Evolutionary conservation across 2,329 filamentous ascomycete species (phyloP).

Genomic region (Juglanconis sp.): DNA sequence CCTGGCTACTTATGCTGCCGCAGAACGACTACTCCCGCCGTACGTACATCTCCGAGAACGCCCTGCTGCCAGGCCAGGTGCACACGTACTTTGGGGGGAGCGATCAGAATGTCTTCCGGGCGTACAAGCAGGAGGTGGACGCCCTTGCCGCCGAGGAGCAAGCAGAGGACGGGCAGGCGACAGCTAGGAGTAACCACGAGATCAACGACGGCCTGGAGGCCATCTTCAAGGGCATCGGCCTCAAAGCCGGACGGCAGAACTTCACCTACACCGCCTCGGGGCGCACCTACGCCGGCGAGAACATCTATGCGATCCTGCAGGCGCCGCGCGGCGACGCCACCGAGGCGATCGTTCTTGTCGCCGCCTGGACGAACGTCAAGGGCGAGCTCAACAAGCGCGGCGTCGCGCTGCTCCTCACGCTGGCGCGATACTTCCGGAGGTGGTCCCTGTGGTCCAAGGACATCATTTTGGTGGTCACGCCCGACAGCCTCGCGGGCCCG

Average conservation of each 20-base stretch:
- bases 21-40: slow-evolving; percentile 85
- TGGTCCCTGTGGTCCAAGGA: slow-evolving; percentile 99
- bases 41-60: slow-evolving; percentile 98
- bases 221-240: slow-evolving; percentile 72
- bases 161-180: not conserved
- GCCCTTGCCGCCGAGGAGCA: slow-evolving; percentile 44
- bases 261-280: slow-evolving; percentile 83
- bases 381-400: slow-evolving; percentile 80
- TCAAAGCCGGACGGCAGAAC: slow-evolving; percentile 85
- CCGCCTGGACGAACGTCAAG: slow-evolving; percentile 81
- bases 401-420: slow-evolving; percentile 77
- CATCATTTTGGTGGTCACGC: slow-evolving; percentile 86
- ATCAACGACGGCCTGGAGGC: slow-evolving; percentile 69
- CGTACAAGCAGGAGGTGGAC: slow-evolving; percentile 81
- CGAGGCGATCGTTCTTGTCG: slow-evolving; percentile 90
- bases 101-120: slow-evolving; percentile 91
- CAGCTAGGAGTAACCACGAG: slow-evolving; percentile 29
- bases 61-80: slow-evolving; percentile 89
- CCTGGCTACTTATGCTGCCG: slow-evolving; percentile 87
- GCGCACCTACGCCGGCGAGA: slow-evolving; percentile 72
- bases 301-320: slow-evolving; percentile 89
- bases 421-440: slow-evolving; percentile 91
- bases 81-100: slow-evolving; percentile 97
- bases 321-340: slow-evolving; percentile 94
- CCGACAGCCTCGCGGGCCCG: slow-evolving; percentile 83